A percentile compares a stretch with the other conserved stretches of the same genome.
These are phyloP conservation scores for Vanrija pseudolonga DNA, from an alignment of 1,284 basidiomycete genomes.

Conservation along the genomic window DNA sequence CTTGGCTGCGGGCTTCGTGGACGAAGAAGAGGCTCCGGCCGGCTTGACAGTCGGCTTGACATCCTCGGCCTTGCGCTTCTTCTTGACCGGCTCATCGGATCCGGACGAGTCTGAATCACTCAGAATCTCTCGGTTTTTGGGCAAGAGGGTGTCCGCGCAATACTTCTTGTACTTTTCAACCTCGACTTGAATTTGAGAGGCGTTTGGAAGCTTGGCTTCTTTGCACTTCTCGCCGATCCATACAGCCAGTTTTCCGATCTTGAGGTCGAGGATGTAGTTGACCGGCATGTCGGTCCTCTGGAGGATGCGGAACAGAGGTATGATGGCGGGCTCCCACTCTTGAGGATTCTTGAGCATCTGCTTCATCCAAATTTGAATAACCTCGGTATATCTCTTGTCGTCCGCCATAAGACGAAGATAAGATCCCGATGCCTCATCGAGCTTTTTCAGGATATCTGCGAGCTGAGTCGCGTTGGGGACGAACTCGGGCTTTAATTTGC, in stretches of 20 bases:
- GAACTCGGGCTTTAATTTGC: constrained; percentile 1
- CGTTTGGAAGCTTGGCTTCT: neutral
- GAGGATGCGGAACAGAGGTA: constrained; percentile 21
- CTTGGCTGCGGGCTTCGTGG: neutral
- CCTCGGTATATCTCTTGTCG: constrained; percentile 19
- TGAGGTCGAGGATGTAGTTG: constrained; percentile 23
- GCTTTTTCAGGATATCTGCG: constrained; percentile 19
- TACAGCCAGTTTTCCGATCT: constrained; percentile 17
- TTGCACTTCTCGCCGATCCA: too few relatives aligned
- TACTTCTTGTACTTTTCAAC: constrained; percentile 12
- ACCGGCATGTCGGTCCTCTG: constrained; percentile 36
- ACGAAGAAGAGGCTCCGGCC: neutral
- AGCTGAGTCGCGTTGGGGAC: constrained; percentile 23
- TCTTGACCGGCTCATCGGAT: neutral
- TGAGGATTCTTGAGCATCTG: constrained; percentile 18
- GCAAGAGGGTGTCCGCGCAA: constrained; percentile 12
- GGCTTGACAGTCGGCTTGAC: neutral
- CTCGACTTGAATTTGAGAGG: constrained; percentile 13
- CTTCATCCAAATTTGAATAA: constrained; percentile 25
- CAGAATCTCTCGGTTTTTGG: constrained; percentile 9
- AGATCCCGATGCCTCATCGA: constrained; percentile 16
- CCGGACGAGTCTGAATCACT: constrained; percentile 1
- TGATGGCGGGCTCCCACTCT: constrained; percentile 27
- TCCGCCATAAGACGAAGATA: constrained; percentile 33
- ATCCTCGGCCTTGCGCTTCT: constrained; percentile 20